Evolutionary conservation across 2,329 filamentous ascomycete species (phyloP).

Genomic region (Cadophora malorum): DNA sequence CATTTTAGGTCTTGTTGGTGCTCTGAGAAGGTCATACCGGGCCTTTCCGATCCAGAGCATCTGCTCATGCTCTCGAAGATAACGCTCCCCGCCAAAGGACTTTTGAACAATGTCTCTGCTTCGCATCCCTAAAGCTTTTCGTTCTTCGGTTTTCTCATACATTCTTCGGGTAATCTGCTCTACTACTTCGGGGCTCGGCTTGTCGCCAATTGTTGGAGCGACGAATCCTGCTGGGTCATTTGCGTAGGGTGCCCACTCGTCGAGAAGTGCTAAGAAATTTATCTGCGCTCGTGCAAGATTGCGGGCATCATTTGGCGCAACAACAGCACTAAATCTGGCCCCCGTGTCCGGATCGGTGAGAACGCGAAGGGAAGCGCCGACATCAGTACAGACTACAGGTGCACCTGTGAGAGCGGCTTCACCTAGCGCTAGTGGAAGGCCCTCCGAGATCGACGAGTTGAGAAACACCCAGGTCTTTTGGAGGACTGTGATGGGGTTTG

Average conservation of each 20-base stretch:
- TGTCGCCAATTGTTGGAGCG: constrained; percentile 29
- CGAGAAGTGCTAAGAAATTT: constrained; percentile 65
- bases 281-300: constrained; percentile 67
- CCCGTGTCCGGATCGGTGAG: constrained; percentile 58
- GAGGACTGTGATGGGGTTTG: constrained; percentile 51
- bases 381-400: constrained; percentile 62
- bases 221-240: constrained; percentile 42
- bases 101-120: constrained; percentile 63
- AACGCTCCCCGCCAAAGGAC: constrained; percentile 63
- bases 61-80: constrained; percentile 67
- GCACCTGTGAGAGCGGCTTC: constrained; percentile 62
- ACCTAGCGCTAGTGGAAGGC: constrained; percentile 60
- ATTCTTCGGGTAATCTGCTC: constrained; percentile 59
- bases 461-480: constrained; percentile 34
- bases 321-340: constrained; percentile 63
- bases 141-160: constrained; percentile 61
- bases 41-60: constrained; percentile 53
- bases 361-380: constrained; percentile 60
- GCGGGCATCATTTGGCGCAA: constrained; percentile 67
- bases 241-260: constrained; percentile 65
- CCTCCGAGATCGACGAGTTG: constrained; percentile 62
- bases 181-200: constrained; percentile 56
- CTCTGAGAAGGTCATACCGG: constrained; percentile 1
- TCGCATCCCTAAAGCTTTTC: constrained; percentile 63
- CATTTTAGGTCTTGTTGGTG: background rate